Conservation (phyloP, 2,329 filamentous ascomycete species). For the Diaporthe capsici region DNA sequence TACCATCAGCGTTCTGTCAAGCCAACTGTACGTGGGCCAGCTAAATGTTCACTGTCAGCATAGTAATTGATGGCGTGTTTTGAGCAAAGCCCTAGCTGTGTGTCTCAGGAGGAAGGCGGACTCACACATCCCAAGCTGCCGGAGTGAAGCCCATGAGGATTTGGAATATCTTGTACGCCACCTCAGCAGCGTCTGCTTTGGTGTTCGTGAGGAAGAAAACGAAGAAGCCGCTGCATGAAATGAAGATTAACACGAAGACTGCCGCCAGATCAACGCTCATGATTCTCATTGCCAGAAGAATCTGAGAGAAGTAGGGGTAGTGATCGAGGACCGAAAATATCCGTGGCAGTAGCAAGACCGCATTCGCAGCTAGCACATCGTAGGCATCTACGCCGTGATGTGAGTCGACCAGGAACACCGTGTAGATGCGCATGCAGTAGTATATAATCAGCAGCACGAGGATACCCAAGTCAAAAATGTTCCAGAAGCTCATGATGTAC, state of each 20-base stretch:
- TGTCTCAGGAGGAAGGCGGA: conserved; percentile 40
- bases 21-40: conserved; percentile 80
- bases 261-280: conserved; percentile 94
- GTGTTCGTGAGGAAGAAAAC: conserved; percentile 89
- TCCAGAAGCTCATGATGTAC: conserved; percentile 99
- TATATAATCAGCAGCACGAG: conserved; percentile 88
- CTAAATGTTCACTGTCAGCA: conserved; percentile 49
- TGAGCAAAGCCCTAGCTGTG: background rate
- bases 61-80: background rate
- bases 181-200: conserved; percentile 76
- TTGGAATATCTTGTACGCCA: conserved; percentile 94
- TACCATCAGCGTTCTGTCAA: conserved; percentile 82
- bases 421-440: conserved; percentile 90
- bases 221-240: conserved; percentile 94
- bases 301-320: conserved; percentile 95
- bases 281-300: conserved; percentile 92
- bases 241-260: conserved; percentile 85
- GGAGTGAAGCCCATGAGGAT: conserved; percentile 97
- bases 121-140: conserved; percentile 90
- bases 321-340: conserved; percentile 95
- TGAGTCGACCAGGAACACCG: conserved; percentile 84
- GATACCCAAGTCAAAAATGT: conserved; percentile 93
- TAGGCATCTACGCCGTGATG: conserved; percentile 86
- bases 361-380: conserved; percentile 92
- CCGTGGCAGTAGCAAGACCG: conserved; percentile 89